Base-by-base conservation (phyloP, 306 rosid species). In the Aeschynomene evenia region DNA sequence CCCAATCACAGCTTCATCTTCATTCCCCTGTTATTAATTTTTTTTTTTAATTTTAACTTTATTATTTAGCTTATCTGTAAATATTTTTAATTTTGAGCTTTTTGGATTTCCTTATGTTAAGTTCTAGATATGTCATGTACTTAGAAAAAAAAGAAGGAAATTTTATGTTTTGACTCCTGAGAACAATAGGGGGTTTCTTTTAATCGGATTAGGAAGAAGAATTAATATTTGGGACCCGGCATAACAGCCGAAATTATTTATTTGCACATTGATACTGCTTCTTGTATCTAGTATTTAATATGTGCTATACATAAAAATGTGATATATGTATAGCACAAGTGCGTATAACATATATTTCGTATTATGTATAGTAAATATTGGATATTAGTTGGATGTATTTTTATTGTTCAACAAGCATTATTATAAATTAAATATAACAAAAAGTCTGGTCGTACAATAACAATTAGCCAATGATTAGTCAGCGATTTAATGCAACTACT, bases 71-170 rank as follows among this genome's bases (percentile, higher is more conserved):
- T 10, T 28, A 21, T 53, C 28, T 24, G 48, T 49, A 67, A 73
- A 68, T 15, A n/a, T 18, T n/a, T 37, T n/a, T 37, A 29, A 48
- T 58, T 48, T 49, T 71, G 71, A 51, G 46, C 77, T 55, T 43
- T n/a, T 34, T 22, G 37, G 34, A 51, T 74, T 54, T 48, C 59
- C 28, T 24, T 59, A 5, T 51, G 54, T 33, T 74, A 3, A 48
- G 37, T 64, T 74, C 28, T 34, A 40, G 15, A 28, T 31, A 23
- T 55, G 51, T 5, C 54, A 24, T 62, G 24, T 4, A 16, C 22
- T 56, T 66, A 42, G n/a, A 66, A 73, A 26, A 64, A 71, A 28
- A 28, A n/a, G 63, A 52, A 60, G 29, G 33, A 26, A 66, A 36
- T n/a, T n/a, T 19, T 43, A 33, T 52, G 76, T 48, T 68, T 43